phyloP scores from a whole-genome alignment of 1,139 yeast genomes.

The Petasospora rhodanensis region DNA sequence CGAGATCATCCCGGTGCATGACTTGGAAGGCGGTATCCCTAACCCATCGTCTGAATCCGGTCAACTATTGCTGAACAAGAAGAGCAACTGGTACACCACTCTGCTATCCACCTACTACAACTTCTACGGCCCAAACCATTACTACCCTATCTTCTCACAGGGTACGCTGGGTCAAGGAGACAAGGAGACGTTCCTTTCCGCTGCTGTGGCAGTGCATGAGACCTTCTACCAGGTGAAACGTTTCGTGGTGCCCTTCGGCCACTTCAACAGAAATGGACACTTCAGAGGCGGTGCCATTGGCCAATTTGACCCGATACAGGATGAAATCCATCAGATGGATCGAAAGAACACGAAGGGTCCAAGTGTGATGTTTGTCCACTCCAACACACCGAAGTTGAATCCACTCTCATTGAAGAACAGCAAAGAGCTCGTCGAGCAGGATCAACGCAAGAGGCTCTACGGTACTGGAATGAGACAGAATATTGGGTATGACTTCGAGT shows the following conservation, averaged over 20 bases:
- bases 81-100: slow-evolving; percentile 56
- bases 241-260: slow-evolving; percentile 16
- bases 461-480: slow-evolving; percentile 6
- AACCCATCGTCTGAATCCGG: slow-evolving; percentile 84
- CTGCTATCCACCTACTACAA: slow-evolving; percentile 71
- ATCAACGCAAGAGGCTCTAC: slow-evolving; percentile 5
- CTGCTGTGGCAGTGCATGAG: slow-evolving; percentile 55
- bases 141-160: slow-evolving; percentile 74
- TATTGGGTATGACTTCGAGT: slow-evolving; percentile 7
- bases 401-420: slow-evolving; percentile 1
- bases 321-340: slow-evolving; percentile 3
- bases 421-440: slow-evolving; percentile 2
- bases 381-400: slow-evolving; percentile 7
- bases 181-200: slow-evolving; percentile 79
- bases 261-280: slow-evolving; percentile 25
- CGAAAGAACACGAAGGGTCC: slow-evolving; percentile 4
- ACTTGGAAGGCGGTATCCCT: slow-evolving; percentile 63
- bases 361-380: slow-evolving; percentile 6
- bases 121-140: slow-evolving; percentile 68
- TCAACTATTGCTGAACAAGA: slow-evolving; percentile 63
- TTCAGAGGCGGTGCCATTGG: slow-evolving; percentile 24
- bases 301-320: slow-evolving; percentile 7
- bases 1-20: slow-evolving; percentile 48
- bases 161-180: slow-evolving; percentile 87
- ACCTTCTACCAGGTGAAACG: slow-evolving; percentile 59